A percentile compares a stretch with the other conserved stretches of the same genome.
phyloP scores from a whole-genome alignment of 192 early-diverging fungal genomes.

The Gigaspora rosea region DNA sequence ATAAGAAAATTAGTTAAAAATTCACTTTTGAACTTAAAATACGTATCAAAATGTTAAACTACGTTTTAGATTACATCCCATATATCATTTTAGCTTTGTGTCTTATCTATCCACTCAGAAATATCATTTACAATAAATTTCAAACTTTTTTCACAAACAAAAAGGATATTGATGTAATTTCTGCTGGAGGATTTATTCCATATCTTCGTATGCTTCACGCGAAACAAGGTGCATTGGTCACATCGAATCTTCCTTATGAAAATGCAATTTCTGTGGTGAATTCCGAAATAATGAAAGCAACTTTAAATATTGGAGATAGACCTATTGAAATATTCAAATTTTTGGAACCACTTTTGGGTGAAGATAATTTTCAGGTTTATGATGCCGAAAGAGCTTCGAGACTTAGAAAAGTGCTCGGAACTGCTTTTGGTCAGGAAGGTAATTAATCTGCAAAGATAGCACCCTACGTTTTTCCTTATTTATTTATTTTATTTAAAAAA shows the following conservation, averaged over 20 bases:
- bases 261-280: constrained; percentile 13
- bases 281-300: not conserved
- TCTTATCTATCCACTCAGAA: too few species aligned
- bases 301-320: constrained; percentile 2
- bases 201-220: constrained; percentile 9
- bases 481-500: not conserved
- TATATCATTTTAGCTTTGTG: too few species aligned
- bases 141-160: not conserved
- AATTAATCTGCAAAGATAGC: not conserved
- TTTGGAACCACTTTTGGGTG: not conserved
- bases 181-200: constrained; percentile 14
- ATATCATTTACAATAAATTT: too few species aligned
- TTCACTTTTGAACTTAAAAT: too few species aligned
- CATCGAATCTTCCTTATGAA: not conserved
- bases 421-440: constrained; percentile 10
- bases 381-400: not conserved
- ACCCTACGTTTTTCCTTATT: not conserved
- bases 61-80: too few species aligned
- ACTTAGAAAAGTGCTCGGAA: not conserved
- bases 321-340: constrained; percentile 5
- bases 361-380: constrained; percentile 25
- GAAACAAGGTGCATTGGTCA: not conserved
- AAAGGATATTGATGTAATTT: not conserved
- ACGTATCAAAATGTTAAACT: too few species aligned
- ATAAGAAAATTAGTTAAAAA: too few species aligned